Base-by-base conservation (phyloP, 805 yeast species). In the Candida boidinii region DNA sequence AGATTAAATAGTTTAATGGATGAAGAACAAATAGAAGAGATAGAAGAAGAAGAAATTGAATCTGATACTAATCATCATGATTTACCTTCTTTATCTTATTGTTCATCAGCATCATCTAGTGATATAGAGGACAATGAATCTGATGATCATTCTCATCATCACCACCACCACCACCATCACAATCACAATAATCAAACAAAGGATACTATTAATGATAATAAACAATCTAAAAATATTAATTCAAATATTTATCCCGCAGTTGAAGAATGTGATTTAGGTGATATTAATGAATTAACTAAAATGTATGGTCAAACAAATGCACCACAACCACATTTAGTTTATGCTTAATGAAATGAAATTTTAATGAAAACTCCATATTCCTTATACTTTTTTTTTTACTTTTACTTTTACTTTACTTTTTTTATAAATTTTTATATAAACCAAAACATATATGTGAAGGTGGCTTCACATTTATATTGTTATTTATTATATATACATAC, bases 81-180 rank as follows among this genome's bases (percentile, higher is more conserved):
- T 17, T 35, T 54, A 17, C 59, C 59, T 14, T 42, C 46, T 1
- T 34, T 54, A 7, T 42, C 56, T 3, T 41, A 41, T 28, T 51
- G 58, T 23, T 49, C 55, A 9, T 51, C 58, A 1, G 38, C 35
- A 10, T 49, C 54, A 4, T 48, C 53, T n/a, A 23, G 17, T 18
- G 17, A 31, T 17, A 15, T 10, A 8, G 9, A 21, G 12, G n/a
- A 7, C 15, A 20, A n/a, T 10, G 16, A 14, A 18, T 16, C 20
- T 22, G 7, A 15, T 14, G 26, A 29, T n/a, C 13, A 17, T 18
- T 19, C 15, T 17, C 13, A n/a, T 17, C 17, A 23, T 17, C 21
- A 29, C 27, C 17, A 16, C 2, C 26, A 31, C 9, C 17, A 17
- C 12, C 18, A 26, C 11, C 27, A 27, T 12, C 12, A 26, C 16